A percentile compares a stretch with the other conserved stretches of the same genome.
phyloP scores from a whole-genome alignment of 2,329 filamentous ascomycete species.

The Volutella citrinella region DNA sequence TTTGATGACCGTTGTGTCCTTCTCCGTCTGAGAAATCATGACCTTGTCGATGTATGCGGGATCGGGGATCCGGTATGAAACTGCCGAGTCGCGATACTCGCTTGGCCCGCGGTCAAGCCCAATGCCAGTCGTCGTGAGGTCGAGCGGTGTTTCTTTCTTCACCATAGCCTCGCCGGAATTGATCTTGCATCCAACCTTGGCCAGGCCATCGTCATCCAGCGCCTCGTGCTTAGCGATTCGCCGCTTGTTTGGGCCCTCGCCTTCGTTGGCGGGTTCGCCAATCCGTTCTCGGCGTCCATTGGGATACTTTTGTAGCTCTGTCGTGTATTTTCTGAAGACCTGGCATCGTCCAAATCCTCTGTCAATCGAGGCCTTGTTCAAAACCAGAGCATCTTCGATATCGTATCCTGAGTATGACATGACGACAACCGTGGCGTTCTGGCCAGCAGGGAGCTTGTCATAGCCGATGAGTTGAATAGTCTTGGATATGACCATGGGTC shows the following conservation, averaged over 20 bases:
- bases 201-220: constrained; percentile 83
- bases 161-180: constrained; percentile 80
- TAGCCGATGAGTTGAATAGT: constrained; percentile 97
- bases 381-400: constrained; percentile 94
- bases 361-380: constrained; percentile 95
- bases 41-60: constrained; percentile 94
- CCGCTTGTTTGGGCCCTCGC: constrained; percentile 59
- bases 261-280: constrained; percentile 52
- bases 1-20: constrained; percentile 84
- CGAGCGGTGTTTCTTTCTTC: constrained; percentile 82
- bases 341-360: constrained; percentile 95
- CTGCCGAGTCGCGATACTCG: constrained; percentile 64
- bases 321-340: constrained; percentile 92
- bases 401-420: constrained; percentile 99
- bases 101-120: constrained; percentile 63
- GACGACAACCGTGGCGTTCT: constrained; percentile 96
- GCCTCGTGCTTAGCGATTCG: constrained; percentile 67
- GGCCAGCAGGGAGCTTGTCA: constrained; percentile 93
- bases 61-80: constrained; percentile 81
- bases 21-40: constrained; percentile 85
- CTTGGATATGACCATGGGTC: constrained; percentile 95
- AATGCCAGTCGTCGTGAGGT: constrained; percentile 70
- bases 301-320: constrained; percentile 82
- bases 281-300: constrained; percentile 72
- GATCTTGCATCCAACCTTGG: constrained; percentile 79